Percentiles rank a stretch among this genome's conserved stretches.
Evolutionary conservation across 2,329 filamentous ascomycete species (phyloP).

Genomic region (Neonectria neomacrospora): DNA sequence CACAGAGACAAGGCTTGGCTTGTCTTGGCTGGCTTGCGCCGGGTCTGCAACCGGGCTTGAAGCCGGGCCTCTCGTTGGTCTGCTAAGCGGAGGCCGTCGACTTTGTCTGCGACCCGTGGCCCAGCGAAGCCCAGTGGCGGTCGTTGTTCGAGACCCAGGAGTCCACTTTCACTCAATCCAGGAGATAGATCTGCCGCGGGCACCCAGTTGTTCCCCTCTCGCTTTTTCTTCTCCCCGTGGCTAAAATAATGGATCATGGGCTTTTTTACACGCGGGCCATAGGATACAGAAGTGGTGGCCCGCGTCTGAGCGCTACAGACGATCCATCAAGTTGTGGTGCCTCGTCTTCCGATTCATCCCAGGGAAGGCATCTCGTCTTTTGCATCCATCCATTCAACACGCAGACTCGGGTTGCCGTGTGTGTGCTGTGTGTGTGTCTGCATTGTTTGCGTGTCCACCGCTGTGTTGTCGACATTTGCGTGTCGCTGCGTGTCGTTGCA

Average conservation of each 20-base stretch:
- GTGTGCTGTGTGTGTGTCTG: background rate
- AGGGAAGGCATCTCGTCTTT: background rate
- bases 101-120: background rate
- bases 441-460: background rate
- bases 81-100: constrained; percentile 20
- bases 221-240: background rate
- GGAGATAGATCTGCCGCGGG: constrained; percentile 12
- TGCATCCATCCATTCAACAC: background rate
- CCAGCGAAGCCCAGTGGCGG: constrained; percentile 9
- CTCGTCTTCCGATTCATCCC: background rate
- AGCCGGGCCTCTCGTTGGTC: constrained; percentile 14
- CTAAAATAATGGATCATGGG: constrained; percentile 5
- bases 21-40: constrained; percentile 1
- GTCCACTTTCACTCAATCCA: background rate
- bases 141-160: constrained; percentile 13
- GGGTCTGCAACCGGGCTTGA: background rate
- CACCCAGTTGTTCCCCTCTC: background rate
- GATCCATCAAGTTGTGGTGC: background rate
- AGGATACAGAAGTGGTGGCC: background rate
- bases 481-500: background rate
- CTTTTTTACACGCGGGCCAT: constrained; percentile 1
- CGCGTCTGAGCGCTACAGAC: background rate
- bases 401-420: background rate
- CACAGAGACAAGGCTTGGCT: constrained; percentile 1
- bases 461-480: background rate